A percentile compares a stretch with the other conserved stretches of the same genome.
Conservation (phyloP, 2,329 filamentous ascomycete species). For the Monascus ruber region DNA sequence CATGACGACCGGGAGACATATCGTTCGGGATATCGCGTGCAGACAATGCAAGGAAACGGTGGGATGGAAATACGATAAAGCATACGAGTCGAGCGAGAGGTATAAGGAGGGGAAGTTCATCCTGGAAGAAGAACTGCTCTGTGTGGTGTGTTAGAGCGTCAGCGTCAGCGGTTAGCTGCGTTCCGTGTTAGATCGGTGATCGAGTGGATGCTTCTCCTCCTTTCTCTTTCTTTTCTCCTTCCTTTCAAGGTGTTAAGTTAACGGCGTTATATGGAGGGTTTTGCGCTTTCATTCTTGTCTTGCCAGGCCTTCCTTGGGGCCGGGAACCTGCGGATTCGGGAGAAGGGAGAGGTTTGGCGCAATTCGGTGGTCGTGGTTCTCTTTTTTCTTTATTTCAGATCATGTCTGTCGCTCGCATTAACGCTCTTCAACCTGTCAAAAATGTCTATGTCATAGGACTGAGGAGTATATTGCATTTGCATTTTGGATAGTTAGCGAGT, state of each 20-base stretch:
- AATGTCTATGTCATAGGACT: no score
- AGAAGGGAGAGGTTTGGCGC: background rate
- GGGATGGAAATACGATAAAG: slow-evolving; percentile 98
- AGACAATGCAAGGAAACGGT: slow-evolving; percentile 85
- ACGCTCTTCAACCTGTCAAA: no score
- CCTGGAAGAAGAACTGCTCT: slow-evolving; percentile 80
- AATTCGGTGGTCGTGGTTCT: slow-evolving; percentile 1
- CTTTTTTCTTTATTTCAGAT: background rate
- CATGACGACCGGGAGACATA: slow-evolving; percentile 93
- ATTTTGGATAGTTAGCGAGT: no score
- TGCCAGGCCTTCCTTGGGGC: background rate
- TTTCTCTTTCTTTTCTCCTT: slow-evolving; percentile 1
- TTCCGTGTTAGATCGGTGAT: background rate
- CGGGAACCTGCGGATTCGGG: slow-evolving; percentile 1
- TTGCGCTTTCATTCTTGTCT: background rate
- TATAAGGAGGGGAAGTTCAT: slow-evolving; percentile 99
- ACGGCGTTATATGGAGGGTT: slow-evolving; percentile 7
- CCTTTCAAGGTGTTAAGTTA: slow-evolving; percentile 7
- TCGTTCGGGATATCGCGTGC: slow-evolving; percentile 88
- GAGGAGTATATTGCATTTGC: no score
- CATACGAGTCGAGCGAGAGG: slow-evolving; percentile 82
- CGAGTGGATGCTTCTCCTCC: slow-evolving; percentile 1
- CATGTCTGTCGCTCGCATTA: background rate
- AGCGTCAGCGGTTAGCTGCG: no score
- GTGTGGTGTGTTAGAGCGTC: slow-evolving; percentile 51